Evolutionary conservation across 495 filamentous ascomycete genomes (phyloP), one percentile per base, ranked within the genome.

Genomic region (Annulohypoxylon moriforme): DNA sequence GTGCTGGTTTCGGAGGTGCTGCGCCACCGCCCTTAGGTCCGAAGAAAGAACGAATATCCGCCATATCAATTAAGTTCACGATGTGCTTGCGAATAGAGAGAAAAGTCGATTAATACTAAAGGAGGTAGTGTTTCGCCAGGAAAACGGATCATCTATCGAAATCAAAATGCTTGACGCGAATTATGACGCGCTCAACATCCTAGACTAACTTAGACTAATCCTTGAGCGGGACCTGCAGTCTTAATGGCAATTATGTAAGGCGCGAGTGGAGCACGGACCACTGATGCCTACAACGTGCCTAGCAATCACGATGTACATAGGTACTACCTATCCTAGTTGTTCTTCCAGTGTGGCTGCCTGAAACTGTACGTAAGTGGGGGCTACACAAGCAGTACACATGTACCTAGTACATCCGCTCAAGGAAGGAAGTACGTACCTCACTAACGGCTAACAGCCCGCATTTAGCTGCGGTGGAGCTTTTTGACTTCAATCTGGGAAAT

Each of bases 11-110:
- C 22, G 83, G 68, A 27, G 81, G 76, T 27, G 77, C 64, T 14
- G 78, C 65, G 6, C 82, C 82, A 18, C 82, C 82, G 16, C 84
- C 85, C 72, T 88, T 90, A 33, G 88, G 85, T 14, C 88, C 88
- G 79, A 97, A 96, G 75, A 95, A 97, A 71, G 81, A 90, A 57
- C 93, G 84, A 67, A 96, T 96, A 83, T 96, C 93, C 67, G 92
- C 87, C 92, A 93, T 94, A 38, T 40, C 70, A 69, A 47, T 36
- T 6, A 24, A 47, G 6, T 18, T n/a, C 18, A 13, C 20, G 53
- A 25, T 36, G n/a, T 8, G 10, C 55, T 40, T 11, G 55, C 3
- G 20, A 7, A 60, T 60, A 16, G 64, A 64, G 18, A 8, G 36
- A 25, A 36, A 60, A 3, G 33, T 18, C 1, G 40, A 8, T 49